These are phyloP conservation scores for Linum trigynum DNA, from an alignment of 345 rosid genomes.

Conservation along the genomic window DNA sequence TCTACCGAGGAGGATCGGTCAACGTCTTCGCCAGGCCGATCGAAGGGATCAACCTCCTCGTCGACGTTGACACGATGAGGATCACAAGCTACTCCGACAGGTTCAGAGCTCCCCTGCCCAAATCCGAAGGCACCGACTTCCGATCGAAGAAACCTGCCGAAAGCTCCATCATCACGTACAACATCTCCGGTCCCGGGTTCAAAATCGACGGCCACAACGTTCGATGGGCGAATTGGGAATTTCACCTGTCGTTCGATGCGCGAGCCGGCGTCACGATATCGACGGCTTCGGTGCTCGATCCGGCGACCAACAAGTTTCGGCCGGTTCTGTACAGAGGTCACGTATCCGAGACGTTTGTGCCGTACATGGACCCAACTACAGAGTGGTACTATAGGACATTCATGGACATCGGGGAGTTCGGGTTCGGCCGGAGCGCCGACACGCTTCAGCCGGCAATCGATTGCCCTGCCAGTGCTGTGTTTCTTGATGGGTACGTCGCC, in stretches of 20 bases:
- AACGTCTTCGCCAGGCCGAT: constrained; percentile 63
- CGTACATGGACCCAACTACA: constrained; percentile 64
- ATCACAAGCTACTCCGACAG: constrained; percentile 39
- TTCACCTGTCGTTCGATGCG: constrained; percentile 60
- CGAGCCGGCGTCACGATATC: constrained; percentile 55
- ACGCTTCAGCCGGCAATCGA: constrained; percentile 49
- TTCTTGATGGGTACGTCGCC: constrained; percentile 47
- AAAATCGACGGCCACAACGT: constrained; percentile 29
- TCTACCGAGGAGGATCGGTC: constrained; percentile 47
- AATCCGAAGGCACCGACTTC: constrained; percentile 60
- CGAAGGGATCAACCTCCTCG: constrained; percentile 45
- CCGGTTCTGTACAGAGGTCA: constrained; percentile 55
- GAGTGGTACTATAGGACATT: constrained; percentile 80
- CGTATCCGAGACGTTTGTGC: constrained; percentile 75
- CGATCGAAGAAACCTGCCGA: constrained; percentile 21
- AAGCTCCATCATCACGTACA: constrained; percentile 22
- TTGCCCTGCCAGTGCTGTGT: constrained; percentile 54
- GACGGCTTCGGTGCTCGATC: constrained; percentile 47
- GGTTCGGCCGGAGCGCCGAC: constrained; percentile 54
- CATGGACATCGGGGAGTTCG: constrained; percentile 72
- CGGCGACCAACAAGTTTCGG: constrained; percentile 24
- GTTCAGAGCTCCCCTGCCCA: constrained; percentile 49
- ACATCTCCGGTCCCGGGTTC: constrained; percentile 31
- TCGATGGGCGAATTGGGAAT: constrained; percentile 65
- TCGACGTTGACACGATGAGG: constrained; percentile 52